These are phyloP conservation scores for Curvularia sp. DNA, from an alignment of 2,329 filamentous ascomycete genomes.

Conservation along the genomic window DNA sequence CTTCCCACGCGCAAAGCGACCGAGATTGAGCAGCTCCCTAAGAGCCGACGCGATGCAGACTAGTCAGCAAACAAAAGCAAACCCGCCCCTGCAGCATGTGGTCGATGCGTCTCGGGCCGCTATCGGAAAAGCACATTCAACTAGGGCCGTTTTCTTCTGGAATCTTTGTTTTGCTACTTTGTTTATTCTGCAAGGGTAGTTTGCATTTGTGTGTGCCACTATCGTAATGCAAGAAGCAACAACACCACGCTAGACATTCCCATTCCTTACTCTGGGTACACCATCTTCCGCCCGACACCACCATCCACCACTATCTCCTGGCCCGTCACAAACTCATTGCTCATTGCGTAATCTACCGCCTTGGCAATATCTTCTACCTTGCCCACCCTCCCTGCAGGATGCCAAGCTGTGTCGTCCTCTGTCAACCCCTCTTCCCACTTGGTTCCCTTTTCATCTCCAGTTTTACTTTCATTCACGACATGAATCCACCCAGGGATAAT, in stretches of 20 bases:
- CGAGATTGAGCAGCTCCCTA: neutral
- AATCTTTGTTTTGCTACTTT: neutral
- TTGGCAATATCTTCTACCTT: slow-evolving; percentile 56
- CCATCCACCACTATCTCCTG: slow-evolving; percentile 58
- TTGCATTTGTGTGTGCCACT: neutral
- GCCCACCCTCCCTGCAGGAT: slow-evolving; percentile 59
- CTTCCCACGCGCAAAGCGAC: neutral
- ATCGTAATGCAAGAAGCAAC: neutral
- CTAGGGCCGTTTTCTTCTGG: too few relatives aligned
- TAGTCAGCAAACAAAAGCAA: neutral
- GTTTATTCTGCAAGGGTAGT: neutral
- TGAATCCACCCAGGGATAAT: slow-evolving; percentile 62
- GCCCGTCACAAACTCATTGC: slow-evolving; percentile 52
- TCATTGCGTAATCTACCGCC: slow-evolving; percentile 52
- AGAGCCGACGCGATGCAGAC: neutral
- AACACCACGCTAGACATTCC: neutral
- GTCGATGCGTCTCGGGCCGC: neutral
- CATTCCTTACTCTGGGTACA: slow-evolving; percentile 43
- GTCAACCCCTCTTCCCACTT: slow-evolving; percentile 57
- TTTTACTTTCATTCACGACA: slow-evolving; percentile 54
- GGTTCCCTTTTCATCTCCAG: slow-evolving; percentile 50
- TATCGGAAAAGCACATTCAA: neutral
- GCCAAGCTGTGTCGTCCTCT: slow-evolving; percentile 57
- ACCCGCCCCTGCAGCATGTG: neutral
- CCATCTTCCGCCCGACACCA: slow-evolving; percentile 56